Conservation (phyloP, 345 rosid genomes). For the Camelina neglecta region DNA sequence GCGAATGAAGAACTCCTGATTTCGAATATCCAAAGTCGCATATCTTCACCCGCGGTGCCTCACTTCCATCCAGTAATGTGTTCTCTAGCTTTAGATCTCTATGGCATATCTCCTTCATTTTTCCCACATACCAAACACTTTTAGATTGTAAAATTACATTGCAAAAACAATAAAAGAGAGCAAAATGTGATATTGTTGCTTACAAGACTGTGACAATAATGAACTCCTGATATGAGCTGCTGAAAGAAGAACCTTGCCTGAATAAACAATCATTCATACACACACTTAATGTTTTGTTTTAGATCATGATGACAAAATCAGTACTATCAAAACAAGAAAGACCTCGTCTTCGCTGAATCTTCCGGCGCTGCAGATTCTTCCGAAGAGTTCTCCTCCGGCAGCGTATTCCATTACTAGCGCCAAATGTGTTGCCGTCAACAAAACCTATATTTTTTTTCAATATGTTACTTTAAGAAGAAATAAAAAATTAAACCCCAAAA, state of each 20-base stretch:
- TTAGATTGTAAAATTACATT: not conserved
- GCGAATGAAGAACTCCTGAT: conserved; percentile 75
- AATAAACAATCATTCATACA: not conserved
- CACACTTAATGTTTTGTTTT: not conserved
- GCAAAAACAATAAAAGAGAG: not conserved
- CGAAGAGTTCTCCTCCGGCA: conserved; percentile 75
- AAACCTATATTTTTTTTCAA: conserved; percentile 59
- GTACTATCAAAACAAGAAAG: too few species aligned
- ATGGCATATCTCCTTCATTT: conserved; percentile 60
- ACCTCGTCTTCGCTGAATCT: conserved; percentile 73
- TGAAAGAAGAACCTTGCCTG: conserved; percentile 86
- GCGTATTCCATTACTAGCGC: conserved; percentile 83
- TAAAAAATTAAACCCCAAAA: not conserved
- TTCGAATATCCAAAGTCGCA: conserved; percentile 80
- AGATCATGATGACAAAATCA: not conserved
- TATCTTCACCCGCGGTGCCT: conserved; percentile 66
- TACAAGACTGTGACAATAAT: conserved; percentile 79
- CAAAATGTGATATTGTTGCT: conserved; percentile 13
- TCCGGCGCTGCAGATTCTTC: conserved; percentile 67
- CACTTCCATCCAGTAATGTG: conserved; percentile 69
- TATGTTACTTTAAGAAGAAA: not conserved
- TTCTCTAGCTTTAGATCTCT: conserved; percentile 82
- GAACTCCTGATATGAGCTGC: conserved; percentile 76
- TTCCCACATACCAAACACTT: not conserved
- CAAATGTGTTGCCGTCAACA: conserved; percentile 66